phyloP scores from a whole-genome alignment of 2,329 filamentous ascomycete species.

The Gyromitra esculenta region DNA sequence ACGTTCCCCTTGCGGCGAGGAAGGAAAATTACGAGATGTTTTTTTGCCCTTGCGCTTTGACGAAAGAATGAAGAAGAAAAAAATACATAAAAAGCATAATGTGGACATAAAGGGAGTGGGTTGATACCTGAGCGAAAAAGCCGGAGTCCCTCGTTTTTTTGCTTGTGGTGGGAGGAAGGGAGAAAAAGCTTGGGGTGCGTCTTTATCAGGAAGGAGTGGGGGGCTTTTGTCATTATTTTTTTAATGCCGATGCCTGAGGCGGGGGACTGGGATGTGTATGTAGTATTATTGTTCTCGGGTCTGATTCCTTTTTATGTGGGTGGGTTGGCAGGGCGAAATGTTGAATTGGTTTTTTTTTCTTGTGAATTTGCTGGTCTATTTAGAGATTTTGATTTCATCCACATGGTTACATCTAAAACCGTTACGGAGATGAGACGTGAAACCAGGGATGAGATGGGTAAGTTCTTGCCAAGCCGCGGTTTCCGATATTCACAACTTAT shows the following conservation, averaged over 20 bases:
- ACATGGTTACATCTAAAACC: too few relatives aligned
- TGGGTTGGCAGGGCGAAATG: conserved; percentile 37
- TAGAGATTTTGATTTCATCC: background rate
- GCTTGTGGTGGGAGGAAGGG: background rate
- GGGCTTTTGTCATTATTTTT: conserved; percentile 40
- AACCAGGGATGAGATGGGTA: background rate
- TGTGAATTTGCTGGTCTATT: background rate
- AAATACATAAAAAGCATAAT: conserved; percentile 21
- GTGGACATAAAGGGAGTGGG: conserved; percentile 9
- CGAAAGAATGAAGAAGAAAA: conserved; percentile 37
- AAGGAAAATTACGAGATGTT: conserved; percentile 33
- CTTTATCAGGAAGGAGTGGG: conserved; percentile 31
- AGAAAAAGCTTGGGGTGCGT: conserved; percentile 9
- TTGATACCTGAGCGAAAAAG: conserved; percentile 34
- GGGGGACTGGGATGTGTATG: conserved; percentile 37
- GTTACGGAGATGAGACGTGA: background rate
- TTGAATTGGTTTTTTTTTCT: conserved; percentile 26
- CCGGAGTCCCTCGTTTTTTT: conserved; percentile 11
- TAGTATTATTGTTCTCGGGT: conserved; percentile 41
- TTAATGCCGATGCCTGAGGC: conserved; percentile 25
- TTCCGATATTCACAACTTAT: background rate
- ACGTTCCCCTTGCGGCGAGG: conserved; percentile 35
- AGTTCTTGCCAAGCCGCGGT: background rate
- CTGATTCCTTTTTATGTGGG: conserved; percentile 36
- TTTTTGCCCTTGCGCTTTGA: conserved; percentile 41